These are phyloP conservation scores for Pseudohyphozyma bogoriensis DNA, from an alignment of 768 basidiomycete species.

Conservation along the genomic window DNA sequence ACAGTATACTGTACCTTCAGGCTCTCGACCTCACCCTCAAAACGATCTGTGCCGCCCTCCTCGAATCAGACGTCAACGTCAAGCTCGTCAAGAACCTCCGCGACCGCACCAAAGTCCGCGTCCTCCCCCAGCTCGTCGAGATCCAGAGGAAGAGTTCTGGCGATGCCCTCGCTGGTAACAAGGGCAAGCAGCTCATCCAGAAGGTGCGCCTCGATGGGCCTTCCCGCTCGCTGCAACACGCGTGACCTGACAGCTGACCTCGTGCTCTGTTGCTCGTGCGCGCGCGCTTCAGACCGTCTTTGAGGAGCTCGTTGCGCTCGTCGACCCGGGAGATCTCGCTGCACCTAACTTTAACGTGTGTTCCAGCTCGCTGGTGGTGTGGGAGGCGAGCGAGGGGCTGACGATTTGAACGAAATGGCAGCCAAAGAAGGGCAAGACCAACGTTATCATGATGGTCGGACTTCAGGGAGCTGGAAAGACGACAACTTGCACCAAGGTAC, in stretches of 20 bases:
- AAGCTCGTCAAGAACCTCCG: constrained; percentile 81
- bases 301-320: constrained; percentile 87
- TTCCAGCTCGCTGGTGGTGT: background rate
- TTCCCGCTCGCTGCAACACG: too few relatives aligned
- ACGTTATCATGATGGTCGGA: constrained; percentile 68
- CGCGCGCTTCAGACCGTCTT: constrained; percentile 70
- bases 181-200: constrained; percentile 78
- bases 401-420: constrained; percentile 46
- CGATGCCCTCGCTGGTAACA: constrained; percentile 45
- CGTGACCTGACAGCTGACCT: background rate
- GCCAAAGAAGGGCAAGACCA: constrained; percentile 85
- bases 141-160: constrained; percentile 35
- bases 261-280: background rate
- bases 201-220: constrained; percentile 50
- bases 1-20: constrained; percentile 42
- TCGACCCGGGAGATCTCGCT: constrained; percentile 89
- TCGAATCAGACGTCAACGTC: constrained; percentile 97
- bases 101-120: constrained; percentile 80
- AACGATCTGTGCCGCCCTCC: constrained; percentile 83
- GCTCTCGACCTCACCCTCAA: constrained; percentile 88
- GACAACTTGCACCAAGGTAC: constrained; percentile 86
- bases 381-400: background rate
- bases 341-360: constrained; percentile 21
- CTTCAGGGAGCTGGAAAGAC: constrained; percentile 62
- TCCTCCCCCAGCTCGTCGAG: constrained; percentile 66